Base-by-base conservation (phyloP, 768 basidiomycete species). In the Pisolithus marmoratus region DNA sequence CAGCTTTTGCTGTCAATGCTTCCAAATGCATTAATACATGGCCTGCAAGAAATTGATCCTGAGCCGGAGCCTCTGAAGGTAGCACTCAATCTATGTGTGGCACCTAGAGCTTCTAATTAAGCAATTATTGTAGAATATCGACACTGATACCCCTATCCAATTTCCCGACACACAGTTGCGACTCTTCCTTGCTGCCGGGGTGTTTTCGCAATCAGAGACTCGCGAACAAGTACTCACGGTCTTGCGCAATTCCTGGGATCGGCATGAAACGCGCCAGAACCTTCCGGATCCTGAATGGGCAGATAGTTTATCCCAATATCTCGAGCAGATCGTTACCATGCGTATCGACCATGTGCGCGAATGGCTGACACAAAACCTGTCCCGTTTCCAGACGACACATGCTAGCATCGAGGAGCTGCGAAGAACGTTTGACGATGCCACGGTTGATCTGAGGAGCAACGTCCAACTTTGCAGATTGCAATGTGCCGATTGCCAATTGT, bases 61-160 rank as follows among this genome's bases (percentile, higher is more conserved):
- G 72, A 74, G 19, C 56, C 46, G 3, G 81, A 82, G 53, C 74
- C 71, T 1, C 60, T 84, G 24, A 82, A 79, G 71, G 83, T 81
- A 19, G 83, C 80, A 19, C 47, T 15, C 5, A 14, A 15, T 34
- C 34, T 34, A 34, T 34, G 5, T 14, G 34, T 4, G 14, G 5
- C 34, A 12, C 34, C 34, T 12, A 4, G 12, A 15, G 15, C 34
- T 14, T 15, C 14, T 34, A 15, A 34, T 14, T 34, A 34, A 34
- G 11, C 34, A 34, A 15, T 14, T 4, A 34, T 0, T 48, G 0
- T 26, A 81, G 82, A 81, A 82, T 58, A 58, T 82, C 45, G 81
- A 83, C 51, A 79, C 74, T 7, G 77, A 79, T 50, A 44, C 60
- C 5, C 53, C 64, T 1, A 66, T 83, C 17, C 67, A 71, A 0